Conservation (phyloP, 106 monocot species). For the Phalaenopsis aphrodite region DNA sequence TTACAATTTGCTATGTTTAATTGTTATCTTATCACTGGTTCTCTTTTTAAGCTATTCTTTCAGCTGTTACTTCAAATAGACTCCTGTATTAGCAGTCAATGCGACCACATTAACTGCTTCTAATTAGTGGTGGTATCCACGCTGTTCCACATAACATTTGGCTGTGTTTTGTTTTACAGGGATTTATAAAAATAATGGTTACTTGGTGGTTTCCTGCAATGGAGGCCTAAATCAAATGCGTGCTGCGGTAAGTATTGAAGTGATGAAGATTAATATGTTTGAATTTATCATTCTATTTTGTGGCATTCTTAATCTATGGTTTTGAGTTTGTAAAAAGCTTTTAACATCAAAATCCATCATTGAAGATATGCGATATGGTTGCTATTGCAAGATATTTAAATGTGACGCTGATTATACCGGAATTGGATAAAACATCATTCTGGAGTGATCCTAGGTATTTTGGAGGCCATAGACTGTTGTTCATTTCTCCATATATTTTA, state of each 20-base stretch:
- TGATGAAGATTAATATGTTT: not conserved
- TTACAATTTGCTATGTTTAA: not conserved
- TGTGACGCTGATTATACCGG: conserved; percentile 95
- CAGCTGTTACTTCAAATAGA: not conserved
- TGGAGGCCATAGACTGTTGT: not conserved
- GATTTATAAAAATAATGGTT: conserved; percentile 88
- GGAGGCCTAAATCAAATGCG: conserved; percentile 99
- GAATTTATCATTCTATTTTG: not conserved
- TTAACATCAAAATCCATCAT: not conserved
- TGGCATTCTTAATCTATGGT: not conserved
- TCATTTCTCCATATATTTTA: not conserved
- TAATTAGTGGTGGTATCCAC: not conserved
- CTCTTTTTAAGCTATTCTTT: not conserved
- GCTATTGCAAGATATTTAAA: conserved; percentile 83
- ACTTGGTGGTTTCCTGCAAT: conserved; percentile 96
- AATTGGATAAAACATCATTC: conserved; percentile 90
- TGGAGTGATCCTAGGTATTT: conserved; percentile 85
- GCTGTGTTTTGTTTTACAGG: conserved; percentile 22
- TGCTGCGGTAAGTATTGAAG: conserved; percentile 65
- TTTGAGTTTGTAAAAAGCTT: not conserved
- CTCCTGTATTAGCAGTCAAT: too few relatives aligned
- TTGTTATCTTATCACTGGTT: not conserved
- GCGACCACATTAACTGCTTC: too few relatives aligned
- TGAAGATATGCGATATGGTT: conserved; percentile 98
- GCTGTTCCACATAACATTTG: not conserved